Conservation (phyloP, 768 basidiomycete genomes). For the Mycena albidolilacea region DNA sequence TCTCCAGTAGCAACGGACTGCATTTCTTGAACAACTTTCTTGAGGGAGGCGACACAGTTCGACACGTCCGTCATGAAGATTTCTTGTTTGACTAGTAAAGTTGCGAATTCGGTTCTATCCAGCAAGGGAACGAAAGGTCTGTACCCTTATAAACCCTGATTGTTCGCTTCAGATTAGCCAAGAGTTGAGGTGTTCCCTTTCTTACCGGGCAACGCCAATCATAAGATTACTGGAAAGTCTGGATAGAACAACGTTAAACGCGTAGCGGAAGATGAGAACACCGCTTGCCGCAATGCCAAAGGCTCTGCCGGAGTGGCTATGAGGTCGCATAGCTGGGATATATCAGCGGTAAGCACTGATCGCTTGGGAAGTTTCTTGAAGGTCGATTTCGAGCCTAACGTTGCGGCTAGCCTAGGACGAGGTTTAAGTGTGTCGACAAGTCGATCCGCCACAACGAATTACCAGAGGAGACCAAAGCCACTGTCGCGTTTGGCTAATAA, state of each 20-base stretch:
- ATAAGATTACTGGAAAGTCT: constrained; percentile 86
- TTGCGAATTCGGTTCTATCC: background rate
- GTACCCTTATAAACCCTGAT: constrained; percentile 62
- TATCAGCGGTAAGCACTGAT: constrained; percentile 89
- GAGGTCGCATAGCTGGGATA: constrained; percentile 82
- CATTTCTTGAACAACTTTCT: constrained; percentile 82
- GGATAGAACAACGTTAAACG: background rate
- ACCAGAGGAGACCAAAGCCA: constrained; percentile 93
- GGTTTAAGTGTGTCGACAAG: constrained; percentile 1
- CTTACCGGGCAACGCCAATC: constrained; percentile 90
- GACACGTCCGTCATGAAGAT: constrained; percentile 87
- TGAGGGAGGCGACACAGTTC: constrained; percentile 81
- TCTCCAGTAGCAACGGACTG: constrained; percentile 61
- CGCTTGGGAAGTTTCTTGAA: constrained; percentile 88
- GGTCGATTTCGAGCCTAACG: constrained; percentile 88
- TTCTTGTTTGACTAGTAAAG: constrained; percentile 81
- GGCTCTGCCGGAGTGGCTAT: constrained; percentile 90
- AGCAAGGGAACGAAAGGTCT: background rate
- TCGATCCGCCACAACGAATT: constrained; percentile 14
- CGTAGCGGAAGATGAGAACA: background rate
- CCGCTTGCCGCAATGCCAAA: constrained; percentile 74
- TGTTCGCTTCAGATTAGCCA: background rate
- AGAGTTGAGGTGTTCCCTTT: background rate
- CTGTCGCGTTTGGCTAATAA: constrained; percentile 86
- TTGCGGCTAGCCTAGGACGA: constrained; percentile 85